These are phyloP conservation scores for Agrocybe pediades DNA, from an alignment of 768 basidiomycete species.

Conservation along the genomic window DNA sequence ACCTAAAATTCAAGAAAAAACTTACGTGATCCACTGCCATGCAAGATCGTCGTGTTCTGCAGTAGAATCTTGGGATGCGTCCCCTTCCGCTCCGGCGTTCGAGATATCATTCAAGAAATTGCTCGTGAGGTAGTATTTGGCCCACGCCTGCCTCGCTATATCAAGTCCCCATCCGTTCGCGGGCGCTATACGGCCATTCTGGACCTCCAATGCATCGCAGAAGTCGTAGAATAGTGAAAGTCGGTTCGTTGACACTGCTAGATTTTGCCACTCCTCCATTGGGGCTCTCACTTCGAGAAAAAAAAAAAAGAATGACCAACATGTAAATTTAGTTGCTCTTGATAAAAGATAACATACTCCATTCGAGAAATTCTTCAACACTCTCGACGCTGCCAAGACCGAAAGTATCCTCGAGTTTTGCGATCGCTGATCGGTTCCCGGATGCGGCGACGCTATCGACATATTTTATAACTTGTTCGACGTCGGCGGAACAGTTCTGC, in stretches of 20 bases:
- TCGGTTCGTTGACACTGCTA: constrained; percentile 52
- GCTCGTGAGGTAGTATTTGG: constrained; percentile 50
- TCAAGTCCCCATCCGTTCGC: constrained; percentile 60
- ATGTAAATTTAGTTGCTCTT: not conserved
- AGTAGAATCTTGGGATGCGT: constrained; percentile 41
- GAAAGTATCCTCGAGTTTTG: constrained; percentile 54
- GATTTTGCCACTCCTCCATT: constrained; percentile 66
- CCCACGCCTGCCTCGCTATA: constrained; percentile 63
- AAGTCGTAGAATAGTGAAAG: constrained; percentile 54
- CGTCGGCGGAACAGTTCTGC: constrained; percentile 70
- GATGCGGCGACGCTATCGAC: constrained; percentile 56
- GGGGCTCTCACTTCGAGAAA: constrained; percentile 59
- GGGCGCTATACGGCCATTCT: constrained; percentile 49
- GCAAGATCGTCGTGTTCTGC: constrained; percentile 58
- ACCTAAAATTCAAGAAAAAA: too few species aligned
- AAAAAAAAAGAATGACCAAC: not conserved
- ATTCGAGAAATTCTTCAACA: constrained; percentile 44
- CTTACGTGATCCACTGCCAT: constrained; percentile 71
- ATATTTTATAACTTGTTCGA: constrained; percentile 59
- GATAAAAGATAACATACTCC: not conserved
- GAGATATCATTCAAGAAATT: constrained; percentile 33
- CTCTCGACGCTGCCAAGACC: constrained; percentile 57
- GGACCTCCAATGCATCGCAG: constrained; percentile 67
- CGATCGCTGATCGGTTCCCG: constrained; percentile 44
- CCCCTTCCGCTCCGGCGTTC: constrained; percentile 44